Base-by-base conservation (phyloP, 163 green algal species). In the Scenedesmus sp. region DNA sequence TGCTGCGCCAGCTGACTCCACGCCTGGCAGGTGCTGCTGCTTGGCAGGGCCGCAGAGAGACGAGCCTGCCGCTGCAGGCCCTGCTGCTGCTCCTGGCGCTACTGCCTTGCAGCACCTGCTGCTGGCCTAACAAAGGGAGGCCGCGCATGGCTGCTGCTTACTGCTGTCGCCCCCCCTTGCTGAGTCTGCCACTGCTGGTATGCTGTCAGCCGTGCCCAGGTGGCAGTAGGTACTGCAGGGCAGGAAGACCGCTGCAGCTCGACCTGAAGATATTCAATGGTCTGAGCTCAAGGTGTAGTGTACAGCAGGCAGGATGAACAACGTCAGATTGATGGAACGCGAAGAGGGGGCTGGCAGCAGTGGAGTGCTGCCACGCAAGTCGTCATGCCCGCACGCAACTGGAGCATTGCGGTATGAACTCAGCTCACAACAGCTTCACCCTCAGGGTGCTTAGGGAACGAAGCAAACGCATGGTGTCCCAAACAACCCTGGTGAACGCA, bases 41-140 rank as follows among this genome's bases (percentile, higher is more conserved):
- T 73, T 44, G 22, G 59, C 33, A 35, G n/a, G 26, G 42, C n/a
- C n/a, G n/a, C 53, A 56, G 7, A 2, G n/a, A 42, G 13, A 76
- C 35, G 2, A 42, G 82, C 82, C 82, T 87, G 35, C 13, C n/a
- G 59, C 59, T 42, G 53, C 51, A 76, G 33, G 20, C 56, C 18
- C 24, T 78, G 37, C 51, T 79, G 82, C 82, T 87, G 51, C 51
- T 53, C 53, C 6, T 87, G 53, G 33, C 49, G 82, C 35, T 65
- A 78, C 82, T 76, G 65, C 65, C 65, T 37, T 76, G 65, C 78
- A 51, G 78, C 22, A 20, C 78, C 16, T 83, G 85, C n/a, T 70
- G 65, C 26, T 37, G 42, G 61, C 85, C 70, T 42, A 56, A 59
- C 49, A 85, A 35, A 35, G 72, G 13, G 13, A 51, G 24, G 78